phyloP scores from a whole-genome alignment of 1,139 yeast species.

The Hyphopichia burtonii region DNA sequence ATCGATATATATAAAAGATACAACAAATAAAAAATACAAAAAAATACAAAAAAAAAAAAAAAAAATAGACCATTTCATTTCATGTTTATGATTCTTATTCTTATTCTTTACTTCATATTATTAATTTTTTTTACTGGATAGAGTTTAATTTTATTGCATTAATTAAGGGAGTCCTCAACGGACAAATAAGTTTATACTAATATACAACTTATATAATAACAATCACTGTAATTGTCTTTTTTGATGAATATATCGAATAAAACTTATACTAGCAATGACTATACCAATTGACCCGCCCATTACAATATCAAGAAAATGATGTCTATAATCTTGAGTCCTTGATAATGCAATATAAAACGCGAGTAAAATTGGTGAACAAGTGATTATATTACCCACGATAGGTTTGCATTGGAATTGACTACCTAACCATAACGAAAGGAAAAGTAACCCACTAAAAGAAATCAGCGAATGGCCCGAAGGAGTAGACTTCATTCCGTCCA shows the following conservation, averaged over 20 bases:
- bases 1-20: conserved; percentile 6
- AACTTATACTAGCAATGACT: not conserved
- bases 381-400: conserved; percentile 9
- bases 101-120: conserved; percentile 4
- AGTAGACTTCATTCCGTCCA: conserved; percentile 75
- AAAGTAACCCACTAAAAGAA: conserved; percentile 67
- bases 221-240: not conserved
- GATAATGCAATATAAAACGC: conserved; percentile 59
- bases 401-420: conserved; percentile 42
- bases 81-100: conserved; percentile 13
- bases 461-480: conserved; percentile 82
- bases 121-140: conserved; percentile 9
- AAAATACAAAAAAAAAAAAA: conserved; percentile 3
- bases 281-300: conserved; percentile 50
- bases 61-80: conserved; percentile 3
- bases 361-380: conserved; percentile 16
- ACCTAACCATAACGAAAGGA: conserved; percentile 58
- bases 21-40: not conserved
- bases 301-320: conserved; percentile 67
- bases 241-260: not conserved
- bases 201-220: not conserved
- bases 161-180: conserved; percentile 54
- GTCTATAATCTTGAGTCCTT: conserved; percentile 73
- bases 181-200: conserved; percentile 34
- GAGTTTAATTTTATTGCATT: conserved; percentile 38